Percentiles rank a stretch among this genome's conserved stretches.
Conservation (phyloP, 2,329 filamentous ascomycete genomes). For the Magnaporthiopsis rhizophila region DNA sequence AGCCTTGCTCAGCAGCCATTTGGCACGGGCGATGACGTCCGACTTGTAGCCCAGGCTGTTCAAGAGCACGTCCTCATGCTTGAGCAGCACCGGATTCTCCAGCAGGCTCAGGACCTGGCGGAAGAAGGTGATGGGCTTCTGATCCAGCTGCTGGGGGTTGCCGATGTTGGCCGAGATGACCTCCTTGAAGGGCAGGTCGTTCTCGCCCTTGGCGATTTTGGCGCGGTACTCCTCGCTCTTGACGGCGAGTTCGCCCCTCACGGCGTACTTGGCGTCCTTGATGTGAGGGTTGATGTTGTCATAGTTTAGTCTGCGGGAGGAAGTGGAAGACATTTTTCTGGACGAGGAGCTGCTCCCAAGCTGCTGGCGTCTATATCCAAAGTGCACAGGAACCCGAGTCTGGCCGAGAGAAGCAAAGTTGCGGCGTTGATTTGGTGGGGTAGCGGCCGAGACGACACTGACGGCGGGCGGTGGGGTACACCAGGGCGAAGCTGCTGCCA, state of each 20-base stretch:
- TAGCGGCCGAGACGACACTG: not conserved
- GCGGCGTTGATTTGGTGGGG: not conserved
- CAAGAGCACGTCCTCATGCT: constrained; percentile 73
- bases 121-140: constrained; percentile 99
- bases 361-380: not conserved
- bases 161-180: constrained; percentile 98
- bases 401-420: not conserved
- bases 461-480: not conserved
- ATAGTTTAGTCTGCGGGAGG: constrained; percentile 50
- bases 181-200: constrained; percentile 70
- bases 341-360: not conserved
- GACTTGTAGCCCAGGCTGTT: constrained; percentile 75
- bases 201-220: constrained; percentile 52
- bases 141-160: constrained; percentile 97
- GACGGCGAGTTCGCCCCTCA: constrained; percentile 89
- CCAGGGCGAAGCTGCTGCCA: not conserved
- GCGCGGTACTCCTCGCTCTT: constrained; percentile 87
- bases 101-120: constrained; percentile 88
- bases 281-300: constrained; percentile 92
- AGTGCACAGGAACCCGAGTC: not conserved
- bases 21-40: constrained; percentile 80
- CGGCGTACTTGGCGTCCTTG: constrained; percentile 84
- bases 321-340: constrained; percentile 28
- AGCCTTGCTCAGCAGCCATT: constrained; percentile 70
- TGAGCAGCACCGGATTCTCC: constrained; percentile 79